Evolutionary conservation across 352 stramenopile species (phyloP), one percentile per base, ranked within the genome.

Genomic region (Phytophthora hibernalis): DNA sequence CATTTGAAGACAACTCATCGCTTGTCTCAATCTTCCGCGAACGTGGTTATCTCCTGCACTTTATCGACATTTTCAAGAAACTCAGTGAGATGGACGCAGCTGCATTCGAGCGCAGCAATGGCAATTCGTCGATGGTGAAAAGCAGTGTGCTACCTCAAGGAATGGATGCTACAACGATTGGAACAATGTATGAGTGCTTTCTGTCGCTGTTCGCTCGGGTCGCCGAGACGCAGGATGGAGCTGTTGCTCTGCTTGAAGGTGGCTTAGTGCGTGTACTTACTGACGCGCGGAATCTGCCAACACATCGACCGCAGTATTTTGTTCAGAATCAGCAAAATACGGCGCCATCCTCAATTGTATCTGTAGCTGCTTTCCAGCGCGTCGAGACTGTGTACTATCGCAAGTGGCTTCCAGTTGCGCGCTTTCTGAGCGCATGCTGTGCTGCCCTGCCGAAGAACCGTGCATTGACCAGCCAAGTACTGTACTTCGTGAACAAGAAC

Each of bases 121-220:
- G 62, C 5, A 65, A 82, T 40, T 55, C 53, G 18, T 66, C 63
- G 26, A 77, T 64, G 40, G 64, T 79, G 33, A 82, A 76, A 59
- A 89, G 59, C 28, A 81, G 66, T n/a, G 68, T 76, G 24, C 70
- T 89, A 30, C 74, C 63, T 3, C 61, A 65, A 3, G 82, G 77
- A 21, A 76, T 93, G 48, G 85, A 92, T 60, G 58, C 76, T 2
- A 77, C 81, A 20, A 92, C 86, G 11, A 85, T 93, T 60, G 84
- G 84, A 38, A 89, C 85, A 0, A 90, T 94, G 65, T 91, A 93
- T 72, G 83, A 92, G 63, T 91, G 83, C 44, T 91, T 94, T 22
- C 66, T 96, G 45, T 96, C 87, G 51, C 81, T 96, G 18, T 93
- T 94, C 31, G 71, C 76, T 1, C 82, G 83, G 10, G 68, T 94